Percentiles rank a stretch among this genome's conserved stretches.
phyloP scores from a whole-genome alignment of 1,284 basidiomycete species.

The Schizophyllum amplum region DNA sequence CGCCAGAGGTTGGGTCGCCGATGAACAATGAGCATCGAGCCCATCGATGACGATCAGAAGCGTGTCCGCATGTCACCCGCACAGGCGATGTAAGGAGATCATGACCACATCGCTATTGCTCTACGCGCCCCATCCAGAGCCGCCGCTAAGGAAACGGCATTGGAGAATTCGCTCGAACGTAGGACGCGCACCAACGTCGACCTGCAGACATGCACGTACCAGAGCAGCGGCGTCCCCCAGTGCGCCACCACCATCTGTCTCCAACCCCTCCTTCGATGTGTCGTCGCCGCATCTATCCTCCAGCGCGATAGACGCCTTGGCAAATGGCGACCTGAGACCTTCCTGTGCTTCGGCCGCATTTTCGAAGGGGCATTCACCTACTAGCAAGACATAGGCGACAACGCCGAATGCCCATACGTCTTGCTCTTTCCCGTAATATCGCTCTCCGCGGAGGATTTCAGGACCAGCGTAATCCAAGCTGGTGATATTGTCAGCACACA shows the following conservation, averaged over 20 bases:
- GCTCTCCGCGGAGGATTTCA: slow-evolving; percentile 91
- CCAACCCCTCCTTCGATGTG: slow-evolving; percentile 63
- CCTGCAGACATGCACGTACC: slow-evolving; percentile 70
- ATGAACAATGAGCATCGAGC: too few species aligned
- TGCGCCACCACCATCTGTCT: slow-evolving; percentile 72
- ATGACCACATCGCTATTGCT: too few species aligned
- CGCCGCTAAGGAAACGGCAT: slow-evolving; percentile 69
- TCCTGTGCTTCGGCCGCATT: slow-evolving; percentile 79
- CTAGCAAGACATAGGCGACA: slow-evolving; percentile 90
- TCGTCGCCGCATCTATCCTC: slow-evolving; percentile 71
- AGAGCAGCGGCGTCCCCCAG: slow-evolving; percentile 76
- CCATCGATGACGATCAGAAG: too few species aligned
- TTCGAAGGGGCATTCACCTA: slow-evolving; percentile 93
- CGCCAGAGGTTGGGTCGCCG: too few species aligned
- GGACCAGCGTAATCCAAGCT: slow-evolving; percentile 97
- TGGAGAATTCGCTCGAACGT: slow-evolving; percentile 75
- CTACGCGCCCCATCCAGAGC: slow-evolving; percentile 42
- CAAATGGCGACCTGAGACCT: slow-evolving; percentile 67
- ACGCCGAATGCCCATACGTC: slow-evolving; percentile 99
- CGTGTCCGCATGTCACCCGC: background rate
- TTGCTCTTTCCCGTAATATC: slow-evolving; percentile 93
- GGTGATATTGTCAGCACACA: slow-evolving; percentile 9
- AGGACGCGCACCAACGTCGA: slow-evolving; percentile 68
- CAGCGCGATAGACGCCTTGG: slow-evolving; percentile 61
- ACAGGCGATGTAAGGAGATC: background rate